phyloP scores from a whole-genome alignment of 768 basidiomycete species.

The Hypholoma sublateritium region DNA sequence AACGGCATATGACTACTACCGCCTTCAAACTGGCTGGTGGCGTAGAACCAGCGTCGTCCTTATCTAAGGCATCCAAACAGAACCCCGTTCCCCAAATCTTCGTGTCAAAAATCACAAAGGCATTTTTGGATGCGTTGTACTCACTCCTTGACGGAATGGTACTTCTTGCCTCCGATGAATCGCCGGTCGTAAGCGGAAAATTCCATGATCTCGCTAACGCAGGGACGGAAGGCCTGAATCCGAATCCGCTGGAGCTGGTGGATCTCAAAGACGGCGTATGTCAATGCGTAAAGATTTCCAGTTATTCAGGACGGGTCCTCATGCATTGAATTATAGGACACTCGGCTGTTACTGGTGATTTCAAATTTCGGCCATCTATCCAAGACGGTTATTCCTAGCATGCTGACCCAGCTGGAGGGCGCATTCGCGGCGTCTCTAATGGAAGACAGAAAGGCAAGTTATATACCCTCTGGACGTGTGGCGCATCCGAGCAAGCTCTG shows the following conservation, averaged over 20 bases:
- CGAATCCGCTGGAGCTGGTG: constrained; percentile 55
- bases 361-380: constrained; percentile 85
- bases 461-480: background rate
- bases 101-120: constrained; percentile 71
- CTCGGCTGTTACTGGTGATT: constrained; percentile 81
- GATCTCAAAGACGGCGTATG: constrained; percentile 66
- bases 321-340: constrained; percentile 57
- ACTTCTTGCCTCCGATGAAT: constrained; percentile 73
- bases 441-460: constrained; percentile 67
- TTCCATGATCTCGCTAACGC: constrained; percentile 31
- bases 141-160: constrained; percentile 86
- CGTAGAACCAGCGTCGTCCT: constrained; percentile 53
- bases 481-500: background rate
- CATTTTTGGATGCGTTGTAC: constrained; percentile 85
- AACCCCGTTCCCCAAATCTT: constrained; percentile 63
- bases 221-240: constrained; percentile 38
- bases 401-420: constrained; percentile 79
- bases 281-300: constrained; percentile 12
- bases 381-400: constrained; percentile 66
- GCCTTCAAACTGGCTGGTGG: constrained; percentile 85
- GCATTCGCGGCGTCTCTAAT: constrained; percentile 71
- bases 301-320: constrained; percentile 6
- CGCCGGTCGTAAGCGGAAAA: constrained; percentile 43
- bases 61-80: constrained; percentile 56
- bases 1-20: constrained; percentile 70